Evolutionary conservation across 768 basidiomycete genomes (phyloP), one percentile per base, ranked within the genome.

Genomic region (Pisolithus albus): DNA sequence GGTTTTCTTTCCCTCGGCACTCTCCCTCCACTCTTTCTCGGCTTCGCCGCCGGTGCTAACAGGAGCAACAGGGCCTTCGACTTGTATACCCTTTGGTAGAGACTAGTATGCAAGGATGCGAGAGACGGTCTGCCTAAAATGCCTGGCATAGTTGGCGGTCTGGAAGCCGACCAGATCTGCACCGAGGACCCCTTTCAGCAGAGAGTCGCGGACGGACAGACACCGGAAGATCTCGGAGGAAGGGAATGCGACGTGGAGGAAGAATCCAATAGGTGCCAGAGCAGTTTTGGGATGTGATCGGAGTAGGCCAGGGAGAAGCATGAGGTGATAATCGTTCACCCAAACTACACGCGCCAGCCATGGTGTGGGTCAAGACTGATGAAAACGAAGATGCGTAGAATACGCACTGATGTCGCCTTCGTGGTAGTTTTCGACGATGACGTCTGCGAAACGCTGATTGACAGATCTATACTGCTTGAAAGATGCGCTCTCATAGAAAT

Each of bases 161-260:
- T 93, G 92, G 78, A 97, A 97, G 3, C 90, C 92, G 30, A 97
- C 83, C 41, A 95, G 79, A 70, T 97, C 92, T 24, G 94, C 90
- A 13, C 81, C 92, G n/a, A 98, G 86, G 63, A 99, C 74, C 16
- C 95, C 95, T 32, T 82, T 78, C 23, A 98, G 74, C 21, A 96
- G 78, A 19, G 85, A 78, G 56, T 84, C 78, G 47, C 87, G 78
- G 4, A 88, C 82, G 4, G 86, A 84, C 28, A 97, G 75, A 67
- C 92, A 95, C 7, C 94, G 78, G 78, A 96, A 96, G 59, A 96
- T 94, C 69, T 98, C 95, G 24, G 89, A 92, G 39, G 84, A 87
- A 3, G 94, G 95, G 72, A 96, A 97, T 2, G 95, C 90, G 51
- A 94, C 92, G 64, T 97, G 95, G 70, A 96, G 81, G 78, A 98